Conservation (phyloP, 495 filamentous ascomycete genomes). For the Annulohypoxylon nitens region DNA sequence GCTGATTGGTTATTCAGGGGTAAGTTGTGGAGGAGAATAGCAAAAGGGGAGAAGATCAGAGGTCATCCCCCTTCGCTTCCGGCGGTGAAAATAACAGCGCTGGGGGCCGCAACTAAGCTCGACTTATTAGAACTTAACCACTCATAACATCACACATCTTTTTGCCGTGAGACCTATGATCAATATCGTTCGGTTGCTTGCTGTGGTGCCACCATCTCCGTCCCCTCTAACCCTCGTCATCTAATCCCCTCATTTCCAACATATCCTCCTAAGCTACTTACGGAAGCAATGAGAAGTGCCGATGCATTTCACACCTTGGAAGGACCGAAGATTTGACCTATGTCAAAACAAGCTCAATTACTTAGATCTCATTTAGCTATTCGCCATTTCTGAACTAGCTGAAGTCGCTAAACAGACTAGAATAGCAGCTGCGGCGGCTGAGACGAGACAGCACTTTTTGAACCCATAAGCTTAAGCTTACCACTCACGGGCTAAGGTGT, state of each 20-base stretch:
- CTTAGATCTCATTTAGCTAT: not conserved
- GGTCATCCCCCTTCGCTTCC: conserved; percentile 19
- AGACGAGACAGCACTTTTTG: not conserved
- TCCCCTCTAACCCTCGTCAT: not conserved
- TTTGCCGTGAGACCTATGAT: not conserved
- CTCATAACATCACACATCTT: conserved; percentile 21
- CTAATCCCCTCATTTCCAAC: not conserved
- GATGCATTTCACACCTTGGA: not conserved
- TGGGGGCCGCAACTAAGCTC: conserved; percentile 27
- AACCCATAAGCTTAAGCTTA: not conserved
- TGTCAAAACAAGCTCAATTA: not conserved
- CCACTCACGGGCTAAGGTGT: conserved; percentile 11
- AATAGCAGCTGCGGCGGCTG: conserved; percentile 35
- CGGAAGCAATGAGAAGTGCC: not conserved
- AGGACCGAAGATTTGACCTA: not conserved
- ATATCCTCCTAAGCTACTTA: not conserved
- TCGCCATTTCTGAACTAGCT: not conserved
- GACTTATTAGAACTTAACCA: conserved; percentile 29
- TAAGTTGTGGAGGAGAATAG: not conserved
- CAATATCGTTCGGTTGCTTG: conserved; percentile 4
- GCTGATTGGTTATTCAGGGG: not conserved
- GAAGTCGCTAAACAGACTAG: conserved; percentile 6
- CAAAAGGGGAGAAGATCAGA: conserved; percentile 11
- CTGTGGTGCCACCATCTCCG: conserved; percentile 13
- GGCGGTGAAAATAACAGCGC: conserved; percentile 11